Evolutionary conservation across 257 asterid genomes (phyloP), one percentile per base, ranked within the genome.

Genomic region (Fraxinus pennsylvanica): DNA sequence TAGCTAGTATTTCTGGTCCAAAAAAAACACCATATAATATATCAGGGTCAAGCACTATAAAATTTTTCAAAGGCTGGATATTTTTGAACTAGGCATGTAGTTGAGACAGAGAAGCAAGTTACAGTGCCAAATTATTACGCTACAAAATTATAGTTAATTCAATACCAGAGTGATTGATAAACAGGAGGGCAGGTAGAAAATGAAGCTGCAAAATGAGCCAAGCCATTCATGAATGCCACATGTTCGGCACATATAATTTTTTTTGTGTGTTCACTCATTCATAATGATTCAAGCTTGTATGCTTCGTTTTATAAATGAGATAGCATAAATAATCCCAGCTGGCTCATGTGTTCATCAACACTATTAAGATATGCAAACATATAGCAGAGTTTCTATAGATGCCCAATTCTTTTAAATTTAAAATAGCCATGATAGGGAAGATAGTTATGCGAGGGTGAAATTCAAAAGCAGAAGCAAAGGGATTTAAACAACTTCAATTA

Each of bases 1-100:
- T 72, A 57, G 80, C 43, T 73, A 78, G 77, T 82, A 74, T 50
- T 72, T 79, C 57, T 61, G 30, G 50, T 78, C 13, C 12, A n/a
- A 43, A 30, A 30, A 75, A 10, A 75, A 66, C 80, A 63, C 27
- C 80, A 43, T 70, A n/a, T 57, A 21, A 8, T 50, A 74, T 47
- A 74, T 22, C 52, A 61, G 33, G 10, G 25, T 61, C 68, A 61
- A 61, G 68, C 14, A 61, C 32, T 61, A 61, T 9, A 22, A n/a
- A 61, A 8, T 29, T 59, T 68, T 59, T 71, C 14, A 5, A 78
- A 45, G 9, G 33, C 70, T 54, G 61, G 41, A 57, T 5, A 74
- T 21, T 52, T 61, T 41, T 21, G 69, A 7, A 39, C 65, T 63
- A 19, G 67, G 36, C 65, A 74, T 74, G 45, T 57, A n/a, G 10